Evolutionary conservation across 2,329 filamentous ascomycete genomes (phyloP).

Genomic region (Xylaria multiplex): DNA sequence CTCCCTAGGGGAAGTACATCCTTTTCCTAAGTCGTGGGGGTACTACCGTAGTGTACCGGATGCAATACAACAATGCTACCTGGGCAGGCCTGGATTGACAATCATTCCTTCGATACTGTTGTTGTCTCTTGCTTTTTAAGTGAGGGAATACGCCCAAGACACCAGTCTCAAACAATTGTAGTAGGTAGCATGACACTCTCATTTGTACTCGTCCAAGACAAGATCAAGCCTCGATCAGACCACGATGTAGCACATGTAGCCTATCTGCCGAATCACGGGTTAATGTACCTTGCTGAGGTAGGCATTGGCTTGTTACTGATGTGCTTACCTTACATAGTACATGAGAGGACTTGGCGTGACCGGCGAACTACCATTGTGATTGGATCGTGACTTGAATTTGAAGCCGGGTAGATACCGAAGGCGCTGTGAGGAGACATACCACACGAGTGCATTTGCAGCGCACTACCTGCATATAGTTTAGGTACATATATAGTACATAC

Average conservation of each 20-base stretch:
- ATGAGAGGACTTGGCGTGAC: slow-evolving; percentile 2
- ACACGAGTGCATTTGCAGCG: too few relatives aligned
- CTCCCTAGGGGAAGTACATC: neutral
- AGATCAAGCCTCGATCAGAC: slow-evolving; percentile 17
- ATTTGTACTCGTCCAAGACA: slow-evolving; percentile 18
- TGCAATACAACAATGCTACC: slow-evolving; percentile 13
- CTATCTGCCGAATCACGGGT: neutral
- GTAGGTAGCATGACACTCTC: slow-evolving; percentile 7
- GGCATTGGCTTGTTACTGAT: slow-evolving; percentile 11
- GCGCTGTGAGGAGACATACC: too few relatives aligned
- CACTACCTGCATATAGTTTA: neutral
- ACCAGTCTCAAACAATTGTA: slow-evolving; percentile 19
- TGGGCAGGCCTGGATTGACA: neutral
- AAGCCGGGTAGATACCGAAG: too few relatives aligned
- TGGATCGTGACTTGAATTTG: neutral
- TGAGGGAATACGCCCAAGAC: slow-evolving; percentile 15
- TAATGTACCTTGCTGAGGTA: neutral
- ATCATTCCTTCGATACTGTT: slow-evolving; percentile 16
- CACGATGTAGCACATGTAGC: neutral
- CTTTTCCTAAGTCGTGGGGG: slow-evolving; percentile 15
- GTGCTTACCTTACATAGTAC: slow-evolving; percentile 27
- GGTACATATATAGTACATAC: slow-evolving; percentile 11
- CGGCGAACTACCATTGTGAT: slow-evolving; percentile 7
- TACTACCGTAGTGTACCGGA: neutral
- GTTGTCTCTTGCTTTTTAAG: slow-evolving; percentile 5